Evolutionary conservation across 208 protist genomes (phyloP).

Genomic region (Porcisia hertigi): DNA sequence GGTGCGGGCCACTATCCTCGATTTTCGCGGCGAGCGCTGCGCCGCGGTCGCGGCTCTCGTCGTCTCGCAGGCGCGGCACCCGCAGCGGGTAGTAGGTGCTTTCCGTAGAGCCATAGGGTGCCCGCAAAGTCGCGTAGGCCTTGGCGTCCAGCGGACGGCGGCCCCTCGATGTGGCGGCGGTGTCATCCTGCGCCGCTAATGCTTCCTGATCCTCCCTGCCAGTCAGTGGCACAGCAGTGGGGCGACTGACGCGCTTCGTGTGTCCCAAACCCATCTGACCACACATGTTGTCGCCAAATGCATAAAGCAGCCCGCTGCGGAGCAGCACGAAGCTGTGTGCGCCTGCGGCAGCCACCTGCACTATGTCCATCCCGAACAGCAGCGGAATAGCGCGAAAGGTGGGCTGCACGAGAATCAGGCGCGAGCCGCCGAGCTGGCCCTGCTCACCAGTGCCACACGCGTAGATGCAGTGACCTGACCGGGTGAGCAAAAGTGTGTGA

Average conservation of each 20-base stretch:
- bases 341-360: constrained; percentile 54
- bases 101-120: constrained; percentile 62
- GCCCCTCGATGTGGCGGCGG: neutral
- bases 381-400: constrained; percentile 70
- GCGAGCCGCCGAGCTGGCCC: constrained; percentile 67
- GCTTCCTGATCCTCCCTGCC: neutral
- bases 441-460: constrained; percentile 67
- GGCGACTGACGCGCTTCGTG: constrained; percentile 32
- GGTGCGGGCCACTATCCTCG: neutral
- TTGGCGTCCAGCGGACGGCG: constrained; percentile 49
- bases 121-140: constrained; percentile 50
- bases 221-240: constrained; percentile 17
- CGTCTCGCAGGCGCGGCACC: constrained; percentile 59
- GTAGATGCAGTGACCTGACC: constrained; percentile 47
- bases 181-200: too few relatives aligned
- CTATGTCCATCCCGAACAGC: constrained; percentile 74
- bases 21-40: neutral
- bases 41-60: constrained; percentile 13
- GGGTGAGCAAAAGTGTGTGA: constrained; percentile 75
- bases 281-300: constrained; percentile 80
- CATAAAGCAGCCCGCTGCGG: constrained; percentile 68
- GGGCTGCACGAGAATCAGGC: constrained; percentile 49
- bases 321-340: constrained; percentile 84
- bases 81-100: constrained; percentile 72
- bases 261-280: constrained; percentile 81